phyloP scores from a whole-genome alignment of 345 rosid genomes.

The Balakata baccata region DNA sequence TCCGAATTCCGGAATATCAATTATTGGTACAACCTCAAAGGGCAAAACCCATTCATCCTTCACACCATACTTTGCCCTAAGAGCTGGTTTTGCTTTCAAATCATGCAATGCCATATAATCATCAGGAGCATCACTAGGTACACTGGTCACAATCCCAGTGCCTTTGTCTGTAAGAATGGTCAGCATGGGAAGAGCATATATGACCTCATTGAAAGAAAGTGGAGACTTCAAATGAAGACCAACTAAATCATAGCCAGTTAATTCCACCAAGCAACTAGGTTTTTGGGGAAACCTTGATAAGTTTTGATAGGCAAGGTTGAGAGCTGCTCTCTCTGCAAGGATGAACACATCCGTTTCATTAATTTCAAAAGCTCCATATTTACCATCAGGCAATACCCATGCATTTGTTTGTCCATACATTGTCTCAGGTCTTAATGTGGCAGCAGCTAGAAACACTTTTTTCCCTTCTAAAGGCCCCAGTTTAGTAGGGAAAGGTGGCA shows the following conservation, averaged over 20 bases:
- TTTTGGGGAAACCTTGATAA: constrained; percentile 65
- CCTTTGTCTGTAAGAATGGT: constrained; percentile 92
- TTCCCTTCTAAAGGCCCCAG: constrained; percentile 64
- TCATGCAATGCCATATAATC: constrained; percentile 83
- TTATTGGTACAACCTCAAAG: constrained; percentile 66
- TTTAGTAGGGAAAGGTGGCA: constrained; percentile 62
- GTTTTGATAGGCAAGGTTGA: constrained; percentile 82
- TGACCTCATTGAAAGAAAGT: constrained; percentile 59
- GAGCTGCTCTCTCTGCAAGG: constrained; percentile 72
- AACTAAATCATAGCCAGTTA: constrained; percentile 79
- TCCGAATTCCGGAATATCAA: constrained; percentile 75
- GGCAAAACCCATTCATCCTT: constrained; percentile 88
- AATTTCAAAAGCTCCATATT: constrained; percentile 88
- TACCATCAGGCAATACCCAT: constrained; percentile 93
- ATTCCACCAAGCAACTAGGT: constrained; percentile 72
- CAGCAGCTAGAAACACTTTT: constrained; percentile 77
- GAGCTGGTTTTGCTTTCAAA: constrained; percentile 73
- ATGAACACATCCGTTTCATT: constrained; percentile 75
- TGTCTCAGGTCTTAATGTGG: constrained; percentile 94
- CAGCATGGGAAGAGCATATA: constrained; percentile 90
- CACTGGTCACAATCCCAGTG: constrained; percentile 92
- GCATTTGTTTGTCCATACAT: constrained; percentile 98
- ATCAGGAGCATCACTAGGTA: constrained; percentile 97
- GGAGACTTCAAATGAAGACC: constrained; percentile 83
- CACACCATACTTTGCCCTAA: constrained; percentile 68